Evolutionary conservation across 2,329 filamentous ascomycete species (phyloP), one percentile per base, ranked within the genome.

Genomic region (Trichoderma atrobrunneum): DNA sequence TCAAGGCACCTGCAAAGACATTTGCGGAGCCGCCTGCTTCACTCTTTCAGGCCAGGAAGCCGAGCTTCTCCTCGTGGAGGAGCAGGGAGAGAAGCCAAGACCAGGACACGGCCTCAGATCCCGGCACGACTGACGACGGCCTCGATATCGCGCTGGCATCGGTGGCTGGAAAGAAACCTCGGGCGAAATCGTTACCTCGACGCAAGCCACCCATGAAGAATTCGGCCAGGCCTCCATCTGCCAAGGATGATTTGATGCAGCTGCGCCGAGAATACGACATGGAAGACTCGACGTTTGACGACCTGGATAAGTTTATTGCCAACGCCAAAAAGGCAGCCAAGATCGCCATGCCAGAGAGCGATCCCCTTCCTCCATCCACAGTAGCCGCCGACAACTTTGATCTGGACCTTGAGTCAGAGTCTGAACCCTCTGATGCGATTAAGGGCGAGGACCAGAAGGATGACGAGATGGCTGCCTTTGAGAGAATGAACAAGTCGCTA

Each of bases 221-320:
- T 79, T 86, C 87, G 4, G 85, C 85, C 67, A 86, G 83, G 72
- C 86, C 83, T 3, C 84, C 86, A 2, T 87, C 85, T 2, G 88
- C 87, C 68, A 86, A 83, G 70, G 87, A 89, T 71, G 88, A 90
- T 74, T 79, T 90, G 32, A 80, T 84, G 32, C 84, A 87, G 65
- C 85, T 90, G 60, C 83, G 87, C 73, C 83, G 83, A 18, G 81
- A 80, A 59, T 84, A 89, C 75, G 83, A 88, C 68, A 85, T 89
- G 30, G 87, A 90, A 21, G 88, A 90, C 75, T 88, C 87, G 1
- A 89, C 87, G 0, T 78, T 89, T n/a, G 88, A 90, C 62, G 86
- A 89, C 73, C 81, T 89, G 34, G 87, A 87, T 71, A 85, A 86
- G 32, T 80, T 89, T 51, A 76, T 89, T 30, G 78, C 79, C 34